A percentile compares a stretch with the other conserved stretches of the same genome.
Conservation (phyloP, 148 eudicot species). For the Amaranthus palmeri region DNA sequence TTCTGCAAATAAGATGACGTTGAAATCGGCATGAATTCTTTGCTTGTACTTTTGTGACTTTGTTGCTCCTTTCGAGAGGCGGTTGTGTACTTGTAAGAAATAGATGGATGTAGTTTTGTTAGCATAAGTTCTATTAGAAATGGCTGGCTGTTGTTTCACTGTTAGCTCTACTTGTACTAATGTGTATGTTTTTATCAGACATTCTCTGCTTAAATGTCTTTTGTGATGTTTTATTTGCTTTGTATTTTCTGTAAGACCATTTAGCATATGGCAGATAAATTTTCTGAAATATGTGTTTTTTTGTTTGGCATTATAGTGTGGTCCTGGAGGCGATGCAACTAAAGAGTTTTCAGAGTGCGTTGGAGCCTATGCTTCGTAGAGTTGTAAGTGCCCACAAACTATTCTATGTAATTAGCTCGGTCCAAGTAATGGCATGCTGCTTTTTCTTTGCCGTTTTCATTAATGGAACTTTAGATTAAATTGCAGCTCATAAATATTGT, state of each 20-base stretch:
- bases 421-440: background rate
- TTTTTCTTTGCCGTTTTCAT: conserved; percentile 9
- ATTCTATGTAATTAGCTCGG: background rate
- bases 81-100: background rate
- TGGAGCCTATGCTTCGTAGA: conserved; percentile 55
- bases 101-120: background rate
- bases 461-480: background rate
- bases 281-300: conserved; percentile 5
- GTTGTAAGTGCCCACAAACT: conserved; percentile 48
- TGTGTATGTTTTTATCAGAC: background rate
- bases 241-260: background rate
- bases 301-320: conserved; percentile 33
- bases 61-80: background rate
- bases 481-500: background rate
- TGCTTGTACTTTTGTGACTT: background rate
- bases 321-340: conserved; percentile 51
- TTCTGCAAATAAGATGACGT: background rate
- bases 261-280: background rate
- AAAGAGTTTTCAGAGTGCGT: conserved; percentile 37
- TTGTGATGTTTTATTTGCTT: background rate
- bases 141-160: too few relatives aligned
- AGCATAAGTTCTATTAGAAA: background rate
- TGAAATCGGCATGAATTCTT: background rate
- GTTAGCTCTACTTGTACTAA: background rate
- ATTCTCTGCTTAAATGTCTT: background rate